Conservation (phyloP, 352 stramenopile species). For the Globisporangium spinosum region DNA sequence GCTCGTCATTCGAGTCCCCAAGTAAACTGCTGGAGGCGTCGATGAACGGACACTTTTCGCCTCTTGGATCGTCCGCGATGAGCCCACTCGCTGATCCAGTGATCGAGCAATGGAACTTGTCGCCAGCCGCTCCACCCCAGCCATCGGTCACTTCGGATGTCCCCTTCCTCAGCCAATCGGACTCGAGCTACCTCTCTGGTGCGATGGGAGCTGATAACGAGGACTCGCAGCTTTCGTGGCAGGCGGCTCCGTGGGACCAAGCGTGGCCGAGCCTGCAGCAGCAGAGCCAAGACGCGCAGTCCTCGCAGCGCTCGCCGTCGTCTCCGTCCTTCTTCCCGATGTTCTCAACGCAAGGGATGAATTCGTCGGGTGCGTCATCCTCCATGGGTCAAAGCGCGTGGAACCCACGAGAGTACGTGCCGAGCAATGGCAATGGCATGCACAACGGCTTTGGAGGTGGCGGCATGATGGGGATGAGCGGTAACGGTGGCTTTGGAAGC, state of each 20-base stretch:
- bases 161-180: conserved; percentile 38
- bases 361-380: neutral
- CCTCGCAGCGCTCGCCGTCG: conserved; percentile 34
- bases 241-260: conserved; percentile 52
- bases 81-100: conserved; percentile 55
- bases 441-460: conserved; percentile 39
- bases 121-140: conserved; percentile 45
- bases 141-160: conserved; percentile 27
- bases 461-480: conserved; percentile 40
- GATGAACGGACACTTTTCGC: conserved; percentile 46
- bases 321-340: conserved; percentile 54
- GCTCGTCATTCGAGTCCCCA: conserved; percentile 51
- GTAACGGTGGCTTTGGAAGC: conserved; percentile 22
- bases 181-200: conserved; percentile 45
- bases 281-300: conserved; percentile 27
- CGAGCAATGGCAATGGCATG: conserved; percentile 17
- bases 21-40: conserved; percentile 41
- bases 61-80: conserved; percentile 46
- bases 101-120: conserved; percentile 82
- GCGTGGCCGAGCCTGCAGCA: conserved; percentile 42
- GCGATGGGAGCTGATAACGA: conserved; percentile 35
- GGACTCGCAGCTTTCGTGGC: conserved; percentile 41
- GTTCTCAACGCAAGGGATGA: conserved; percentile 34
- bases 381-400: conserved; percentile 25
- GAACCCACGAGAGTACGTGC: conserved; percentile 17